Base-by-base conservation (phyloP, 495 filamentous ascomycete species). In the Neurospora sp. region DNA sequence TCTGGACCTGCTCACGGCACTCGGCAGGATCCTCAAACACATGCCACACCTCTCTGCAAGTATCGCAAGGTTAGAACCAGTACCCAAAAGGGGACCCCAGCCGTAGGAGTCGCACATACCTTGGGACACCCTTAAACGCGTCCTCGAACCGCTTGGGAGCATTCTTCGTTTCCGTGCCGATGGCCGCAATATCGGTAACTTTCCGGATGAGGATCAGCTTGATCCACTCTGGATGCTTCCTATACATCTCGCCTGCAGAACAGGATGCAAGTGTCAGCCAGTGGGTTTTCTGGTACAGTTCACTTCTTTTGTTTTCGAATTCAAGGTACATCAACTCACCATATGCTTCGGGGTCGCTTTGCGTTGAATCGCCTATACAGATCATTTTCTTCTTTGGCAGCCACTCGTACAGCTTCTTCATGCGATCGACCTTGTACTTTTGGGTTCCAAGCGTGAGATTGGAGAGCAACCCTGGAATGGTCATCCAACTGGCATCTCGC, bases 271-370 rank as follows among this genome's bases (percentile, higher is more conserved):
- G n/a, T 23, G 39, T 35, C 9, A 44, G 42, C 39, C 37, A n/a
- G 9, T 18, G 14, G 20, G 20, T 31, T n/a, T n/a, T 16, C 20
- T 6, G 12, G 10, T 31, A 71, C 23, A 18, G 11, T 3, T 31
- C 20, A 38, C 35, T 42, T 16, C 1, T 9, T 20, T n/a, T 20
- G 16, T 20, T 27, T 42, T 7, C 27, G 9, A 44, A 2, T 14
- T 14, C 8, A 39, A n/a, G 12, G 41, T 39, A 14, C 46, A 14
- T 54, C 48, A 39, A 87, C 78, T 92, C 88, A 39, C 90, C 95
- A 78, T 98, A 98, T 0, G 93, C 89, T 81, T 98, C 95, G 0
- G 95, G 94, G 78, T 98, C 95, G 37, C 86, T 90, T 81, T 98
- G 95, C 12, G 95, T 98, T 42, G 90, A 93, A 79, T 98, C 95